Evolutionary conservation across 768 basidiomycete genomes (phyloP).

Genomic region (Xanthoconium stramineum): DNA sequence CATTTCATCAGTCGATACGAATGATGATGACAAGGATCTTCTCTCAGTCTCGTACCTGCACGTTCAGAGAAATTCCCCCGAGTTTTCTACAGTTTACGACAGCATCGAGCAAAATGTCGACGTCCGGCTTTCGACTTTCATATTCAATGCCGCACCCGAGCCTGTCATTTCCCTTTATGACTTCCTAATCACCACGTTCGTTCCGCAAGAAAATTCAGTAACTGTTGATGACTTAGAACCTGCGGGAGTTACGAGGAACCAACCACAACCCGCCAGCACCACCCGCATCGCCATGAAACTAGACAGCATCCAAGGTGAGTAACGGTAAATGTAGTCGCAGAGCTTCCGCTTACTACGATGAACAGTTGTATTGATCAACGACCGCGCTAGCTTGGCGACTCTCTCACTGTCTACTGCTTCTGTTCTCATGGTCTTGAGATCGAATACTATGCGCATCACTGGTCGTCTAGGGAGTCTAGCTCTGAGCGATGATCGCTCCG

Average conservation of each 20-base stretch:
- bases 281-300: slow-evolving; percentile 82
- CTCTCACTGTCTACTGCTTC: slow-evolving; percentile 88
- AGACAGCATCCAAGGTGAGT: slow-evolving; percentile 75
- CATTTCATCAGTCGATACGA: slow-evolving; percentile 55
- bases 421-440: slow-evolving; percentile 70
- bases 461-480: slow-evolving; percentile 83
- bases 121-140: slow-evolving; percentile 84
- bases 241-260: background rate
- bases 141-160: slow-evolving; percentile 85
- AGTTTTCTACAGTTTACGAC: slow-evolving; percentile 75
- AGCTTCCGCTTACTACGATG: slow-evolving; percentile 9
- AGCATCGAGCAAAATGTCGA: slow-evolving; percentile 87
- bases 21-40: slow-evolving; percentile 56
- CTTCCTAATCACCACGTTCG: slow-evolving; percentile 97
- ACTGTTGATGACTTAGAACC: slow-evolving; percentile 11
- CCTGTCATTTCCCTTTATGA: slow-evolving; percentile 91
- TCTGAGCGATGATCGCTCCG: slow-evolving; percentile 67
- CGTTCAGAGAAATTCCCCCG: slow-evolving; percentile 81
- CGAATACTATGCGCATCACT: slow-evolving; percentile 70
- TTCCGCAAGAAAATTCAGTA: slow-evolving; percentile 38
- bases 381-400: slow-evolving; percentile 69
- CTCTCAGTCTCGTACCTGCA: slow-evolving; percentile 75
- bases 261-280: slow-evolving; percentile 42
- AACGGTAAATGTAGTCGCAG: background rate
- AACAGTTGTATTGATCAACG: slow-evolving; percentile 76